Evolutionary conservation across 306 rosid genomes (phyloP), one percentile per base, ranked within the genome.

Genomic region (Lathyrus oleraceus): DNA sequence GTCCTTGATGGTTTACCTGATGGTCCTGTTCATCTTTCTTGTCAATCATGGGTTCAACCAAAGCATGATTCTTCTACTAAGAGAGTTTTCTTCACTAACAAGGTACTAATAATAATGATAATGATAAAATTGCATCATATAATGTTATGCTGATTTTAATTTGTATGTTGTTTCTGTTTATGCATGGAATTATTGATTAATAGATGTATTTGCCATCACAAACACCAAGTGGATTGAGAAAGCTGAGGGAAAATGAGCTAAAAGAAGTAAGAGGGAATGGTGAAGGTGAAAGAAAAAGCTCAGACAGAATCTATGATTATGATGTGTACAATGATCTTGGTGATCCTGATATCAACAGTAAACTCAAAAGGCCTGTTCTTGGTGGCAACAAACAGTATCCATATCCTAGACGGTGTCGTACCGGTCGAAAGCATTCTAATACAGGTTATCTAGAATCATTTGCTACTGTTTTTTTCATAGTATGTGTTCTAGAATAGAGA

Each of bases 321-420:
- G 95, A 84, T 77, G 71, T 84, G 0, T 90, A 90, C 65, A 84
- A 88, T 19, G 96, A 90, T 21, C 79, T 88, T 51, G 96, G 95
- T 0, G 65, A 87, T 27, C 96, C 96, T 40, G 90, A 79, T n/a
- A n/a, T 49, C 12, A 39, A 52, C 4, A 10, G 14, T 49, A 45
- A 65, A 1, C 82, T 81, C 67, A 45, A 42, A 43, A 79, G 96
- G 17, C 92, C 96, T 12, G 83, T 82, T 43, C 87, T 90, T 53
- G 96, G 95, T 11, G 87, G 84, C 35, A 4, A 49, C 6, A 69
- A 77, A 75, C 78, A 67, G 0, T 63, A 13, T 73, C 92, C 96
- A 0, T 88, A 90, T 47, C 95, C 96, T 16, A 75, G 95, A 57
- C 81, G 96, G 0, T 81, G 96, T 63, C 71, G 78, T 5, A 63